These are phyloP conservation scores for Histomonas meleagridis DNA, from an alignment of 208 protist genomes.

Conservation along the genomic window DNA sequence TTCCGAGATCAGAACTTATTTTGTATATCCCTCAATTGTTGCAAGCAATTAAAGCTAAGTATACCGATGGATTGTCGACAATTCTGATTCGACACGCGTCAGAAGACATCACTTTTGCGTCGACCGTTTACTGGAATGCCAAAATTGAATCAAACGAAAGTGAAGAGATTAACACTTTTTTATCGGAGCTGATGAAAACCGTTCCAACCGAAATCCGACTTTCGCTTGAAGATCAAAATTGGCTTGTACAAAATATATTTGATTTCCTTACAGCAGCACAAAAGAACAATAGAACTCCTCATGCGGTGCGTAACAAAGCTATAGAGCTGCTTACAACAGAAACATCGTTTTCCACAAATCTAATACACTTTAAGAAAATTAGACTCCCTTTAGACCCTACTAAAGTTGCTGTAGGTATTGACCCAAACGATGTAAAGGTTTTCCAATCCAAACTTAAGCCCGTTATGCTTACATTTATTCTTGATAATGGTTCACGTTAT, in stretches of 20 bases:
- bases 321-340: neutral
- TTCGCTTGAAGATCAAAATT: neutral
- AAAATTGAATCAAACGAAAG: neutral
- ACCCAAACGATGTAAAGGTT: neutral
- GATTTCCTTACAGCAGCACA: neutral
- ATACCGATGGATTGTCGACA: neutral
- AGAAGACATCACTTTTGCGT: neutral
- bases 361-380: neutral
- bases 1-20: neutral
- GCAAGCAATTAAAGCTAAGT: constrained; percentile 14
- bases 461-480: neutral
- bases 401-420: neutral
- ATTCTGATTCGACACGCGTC: neutral
- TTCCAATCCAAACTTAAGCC: neutral
- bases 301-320: neutral
- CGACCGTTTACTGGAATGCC: neutral
- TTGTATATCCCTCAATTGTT: neutral
- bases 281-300: neutral
- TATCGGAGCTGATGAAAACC: neutral
- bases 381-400: neutral
- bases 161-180: neutral
- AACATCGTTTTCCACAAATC: neutral
- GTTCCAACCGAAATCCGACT: neutral
- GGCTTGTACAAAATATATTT: neutral
- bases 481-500: neutral